Evolutionary conservation across 2,329 filamentous ascomycete genomes (phyloP).

Genomic region (Uncinocarpus reesii): DNA sequence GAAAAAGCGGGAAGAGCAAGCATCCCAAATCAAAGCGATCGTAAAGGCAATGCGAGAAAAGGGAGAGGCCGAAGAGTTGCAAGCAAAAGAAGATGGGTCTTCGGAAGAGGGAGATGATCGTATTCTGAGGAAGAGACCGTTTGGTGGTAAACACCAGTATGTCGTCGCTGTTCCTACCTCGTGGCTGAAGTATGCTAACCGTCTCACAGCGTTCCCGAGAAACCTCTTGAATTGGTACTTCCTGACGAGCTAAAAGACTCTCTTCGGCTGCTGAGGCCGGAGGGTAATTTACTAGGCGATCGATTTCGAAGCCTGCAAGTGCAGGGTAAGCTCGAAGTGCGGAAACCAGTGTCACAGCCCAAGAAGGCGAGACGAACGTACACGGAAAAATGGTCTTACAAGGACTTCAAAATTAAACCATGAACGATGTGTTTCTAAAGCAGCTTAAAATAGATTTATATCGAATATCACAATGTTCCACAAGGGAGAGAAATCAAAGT

Average conservation of each 20-base stretch:
- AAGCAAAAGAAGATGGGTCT: conserved; percentile 29
- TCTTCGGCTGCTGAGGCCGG: conserved; percentile 72
- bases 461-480: too few relatives aligned
- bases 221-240: conserved; percentile 68
- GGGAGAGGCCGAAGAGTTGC: conserved; percentile 39
- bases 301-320: conserved; percentile 81
- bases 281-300: conserved; percentile 90
- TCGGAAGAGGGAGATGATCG: conserved; percentile 50
- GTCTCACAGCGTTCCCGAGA: conserved; percentile 49
- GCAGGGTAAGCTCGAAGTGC: conserved; percentile 76
- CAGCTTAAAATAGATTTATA: neutral
- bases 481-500: too few relatives aligned
- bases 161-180: conserved; percentile 18
- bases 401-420: conserved; percentile 63
- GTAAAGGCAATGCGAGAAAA: conserved; percentile 41
- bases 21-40: conserved; percentile 60
- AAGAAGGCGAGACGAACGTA: conserved; percentile 71
- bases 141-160: conserved; percentile 53
- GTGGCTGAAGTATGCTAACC: conserved; percentile 5
- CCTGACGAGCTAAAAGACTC: conserved; percentile 76
- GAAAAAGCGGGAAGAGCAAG: conserved; percentile 62
- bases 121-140: conserved; percentile 57
- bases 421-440: neutral
- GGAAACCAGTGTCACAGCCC: conserved; percentile 65
- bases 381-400: conserved; percentile 96